Evolutionary conservation across 345 rosid genomes (phyloP).

Genomic region (Eucalyptus globulus): DNA sequence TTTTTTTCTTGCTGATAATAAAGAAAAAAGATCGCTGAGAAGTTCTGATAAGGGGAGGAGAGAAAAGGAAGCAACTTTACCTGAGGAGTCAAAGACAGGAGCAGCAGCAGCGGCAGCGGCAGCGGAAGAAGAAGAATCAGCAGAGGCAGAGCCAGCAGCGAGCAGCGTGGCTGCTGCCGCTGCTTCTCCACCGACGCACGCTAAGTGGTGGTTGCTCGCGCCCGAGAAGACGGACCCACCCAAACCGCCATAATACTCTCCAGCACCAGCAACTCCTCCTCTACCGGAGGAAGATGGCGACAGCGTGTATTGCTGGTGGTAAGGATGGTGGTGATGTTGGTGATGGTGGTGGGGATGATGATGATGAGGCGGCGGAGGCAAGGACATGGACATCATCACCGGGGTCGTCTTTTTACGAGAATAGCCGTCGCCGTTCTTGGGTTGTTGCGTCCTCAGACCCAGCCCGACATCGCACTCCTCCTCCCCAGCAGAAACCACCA

Average conservation of each 20-base stretch:
- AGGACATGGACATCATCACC: neutral
- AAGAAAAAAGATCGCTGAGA: neutral
- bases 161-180: neutral
- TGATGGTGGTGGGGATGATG: neutral
- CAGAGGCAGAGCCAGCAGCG: neutral
- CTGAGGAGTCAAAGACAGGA: neutral
- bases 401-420: neutral
- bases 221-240: neutral
- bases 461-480: neutral
- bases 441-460: neutral
- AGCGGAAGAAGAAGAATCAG: neutral
- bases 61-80: slow-evolving; percentile 10
- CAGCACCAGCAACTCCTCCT: neutral
- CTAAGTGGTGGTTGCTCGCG: neutral
- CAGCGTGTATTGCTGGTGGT: neutral
- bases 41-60: neutral
- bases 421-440: neutral
- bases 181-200: neutral
- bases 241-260: neutral
- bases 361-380: neutral
- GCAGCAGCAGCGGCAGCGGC: neutral
- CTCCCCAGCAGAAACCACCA: neutral
- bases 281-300: neutral
- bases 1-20: neutral
- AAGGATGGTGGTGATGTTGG: neutral